Evolutionary conservation across 805 yeast genomes (phyloP).

Genomic region (Ogataea henricii): DNA sequence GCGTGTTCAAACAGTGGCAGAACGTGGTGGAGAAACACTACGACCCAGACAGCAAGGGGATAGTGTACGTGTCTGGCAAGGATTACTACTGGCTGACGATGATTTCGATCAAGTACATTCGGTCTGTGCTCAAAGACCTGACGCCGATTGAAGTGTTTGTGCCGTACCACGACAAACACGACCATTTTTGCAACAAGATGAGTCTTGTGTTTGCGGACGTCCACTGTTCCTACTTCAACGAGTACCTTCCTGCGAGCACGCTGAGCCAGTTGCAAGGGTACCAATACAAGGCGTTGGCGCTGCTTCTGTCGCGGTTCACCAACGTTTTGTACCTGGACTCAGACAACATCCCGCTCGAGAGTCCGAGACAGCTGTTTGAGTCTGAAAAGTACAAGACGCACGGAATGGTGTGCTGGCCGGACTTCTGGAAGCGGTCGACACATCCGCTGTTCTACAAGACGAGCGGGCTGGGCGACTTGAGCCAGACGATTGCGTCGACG

Average conservation of each 20-base stretch:
- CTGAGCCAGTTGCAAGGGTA: conserved; percentile 37
- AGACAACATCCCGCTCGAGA: conserved; percentile 47
- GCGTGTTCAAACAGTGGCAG: conserved; percentile 17
- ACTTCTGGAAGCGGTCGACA: conserved; percentile 67
- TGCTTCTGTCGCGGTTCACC: conserved; percentile 48
- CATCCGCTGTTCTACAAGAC: conserved; percentile 53
- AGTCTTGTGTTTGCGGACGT: conserved; percentile 39
- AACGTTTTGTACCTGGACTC: conserved; percentile 50
- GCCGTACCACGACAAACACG: conserved; percentile 44
- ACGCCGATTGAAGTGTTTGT: conserved; percentile 53
- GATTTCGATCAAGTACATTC: conserved; percentile 33
- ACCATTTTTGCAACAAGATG: conserved; percentile 45
- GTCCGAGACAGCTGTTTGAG: conserved; percentile 44
- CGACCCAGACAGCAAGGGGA: conserved; percentile 22
- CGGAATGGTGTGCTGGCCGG: conserved; percentile 64
- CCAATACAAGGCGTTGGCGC: conserved; percentile 53
- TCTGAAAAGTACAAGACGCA: conserved; percentile 43
- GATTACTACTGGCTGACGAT: conserved; percentile 34
- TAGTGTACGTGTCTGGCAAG: conserved; percentile 36
- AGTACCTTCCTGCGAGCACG: conserved; percentile 30
- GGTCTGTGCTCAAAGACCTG: conserved; percentile 28
- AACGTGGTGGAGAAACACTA: conserved; percentile 14
- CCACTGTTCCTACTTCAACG: conserved; percentile 45
- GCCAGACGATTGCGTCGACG: conserved; percentile 40
- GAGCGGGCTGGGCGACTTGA: conserved; percentile 42